Evolutionary conservation across 108 stramenopile species (phyloP), one percentile per base, ranked within the genome.

Genomic region (Discostella pseudostelligera): DNA sequence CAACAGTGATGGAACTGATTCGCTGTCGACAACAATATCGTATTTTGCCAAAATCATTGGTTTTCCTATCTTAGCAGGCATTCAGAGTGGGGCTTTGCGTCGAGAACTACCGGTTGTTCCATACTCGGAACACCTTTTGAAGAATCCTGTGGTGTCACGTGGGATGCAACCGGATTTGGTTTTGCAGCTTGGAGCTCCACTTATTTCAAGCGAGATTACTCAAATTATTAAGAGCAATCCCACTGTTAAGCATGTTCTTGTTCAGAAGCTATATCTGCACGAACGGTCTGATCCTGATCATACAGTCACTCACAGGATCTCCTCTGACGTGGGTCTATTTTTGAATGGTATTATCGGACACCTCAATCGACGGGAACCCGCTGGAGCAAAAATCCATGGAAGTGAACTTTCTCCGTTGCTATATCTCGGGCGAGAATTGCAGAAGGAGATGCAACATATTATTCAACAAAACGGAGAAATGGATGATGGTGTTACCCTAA

Each of bases 91-190:
- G 22, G 56, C 53, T 22, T 46, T 91, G n/a, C 71, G 89, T 40
- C 80, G 81, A 55, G 74, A 71, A 54, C 71, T 68, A 29, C 55
- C 81, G 36, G 87, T 90, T 14, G 73, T 94, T 51, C 84, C 81
- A 35, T 91, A 85, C 79, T 83, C 87, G 14, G 93, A 95, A 53
- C 89, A 89, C 61, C 32, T 95, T 7, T 64, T 96, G 35, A 87
- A 85, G 40, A 68, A 80, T 65, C 88, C 91, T 40, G 21, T 65
- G 8, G 70, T 94, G 4, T 47, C 72, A 8, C 51, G 80, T 5
- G 80, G 78, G 36, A 55, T 96, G n/a, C 69, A 81, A 22, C 90
- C 96, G 1, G 96, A 97, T 64, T 65, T 95, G 5, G 66, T 97
- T 24, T 51, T 97, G 26, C 96, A 97, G 59, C 57, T 95, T 67